These are phyloP conservation scores for Penstemon barbatus DNA, from an alignment of 257 asterid genomes.

Conservation along the genomic window DNA sequence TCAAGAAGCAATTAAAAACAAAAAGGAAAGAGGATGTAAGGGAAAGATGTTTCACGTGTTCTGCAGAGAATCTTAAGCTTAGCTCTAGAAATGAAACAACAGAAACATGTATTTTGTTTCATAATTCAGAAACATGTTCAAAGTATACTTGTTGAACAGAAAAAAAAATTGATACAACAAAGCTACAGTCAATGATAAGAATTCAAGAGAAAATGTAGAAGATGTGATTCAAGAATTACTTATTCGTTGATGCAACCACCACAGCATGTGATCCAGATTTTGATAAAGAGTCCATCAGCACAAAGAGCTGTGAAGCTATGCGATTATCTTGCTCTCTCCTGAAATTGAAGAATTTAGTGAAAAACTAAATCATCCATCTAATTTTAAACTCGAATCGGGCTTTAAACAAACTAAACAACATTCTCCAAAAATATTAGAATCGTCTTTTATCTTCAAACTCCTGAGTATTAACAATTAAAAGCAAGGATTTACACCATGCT, in stretches of 20 bases:
- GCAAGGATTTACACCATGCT: conserved; percentile 9
- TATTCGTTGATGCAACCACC: conserved; percentile 94
- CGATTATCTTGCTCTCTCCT: conserved; percentile 89
- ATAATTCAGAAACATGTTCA: not conserved
- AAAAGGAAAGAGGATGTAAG: not conserved
- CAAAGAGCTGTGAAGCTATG: conserved; percentile 76
- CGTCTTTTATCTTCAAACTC: conserved; percentile 10
- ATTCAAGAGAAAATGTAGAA: conserved; percentile 16
- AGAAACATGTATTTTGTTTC: not conserved
- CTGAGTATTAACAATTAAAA: conserved; percentile 14
- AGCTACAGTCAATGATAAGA: conserved; percentile 3
- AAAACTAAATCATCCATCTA: conserved; percentile 1
- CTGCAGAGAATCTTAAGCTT: not conserved
- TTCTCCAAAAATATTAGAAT: conserved; percentile 1
- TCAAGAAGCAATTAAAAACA: not conserved
- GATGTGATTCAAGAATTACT: conserved; percentile 42
- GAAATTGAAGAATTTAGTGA: conserved; percentile 33
- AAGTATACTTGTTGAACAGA: not conserved
- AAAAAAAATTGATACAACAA: not conserved
- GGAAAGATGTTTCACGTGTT: not conserved
- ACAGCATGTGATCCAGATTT: conserved; percentile 62
- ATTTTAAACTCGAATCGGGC: conserved; percentile 12
- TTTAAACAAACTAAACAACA: conserved; percentile 4
- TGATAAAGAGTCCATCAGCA: conserved; percentile 76
- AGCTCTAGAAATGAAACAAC: not conserved